phyloP scores from a whole-genome alignment of 2,329 filamentous ascomycete species.

The Fusarium luffae region DNA sequence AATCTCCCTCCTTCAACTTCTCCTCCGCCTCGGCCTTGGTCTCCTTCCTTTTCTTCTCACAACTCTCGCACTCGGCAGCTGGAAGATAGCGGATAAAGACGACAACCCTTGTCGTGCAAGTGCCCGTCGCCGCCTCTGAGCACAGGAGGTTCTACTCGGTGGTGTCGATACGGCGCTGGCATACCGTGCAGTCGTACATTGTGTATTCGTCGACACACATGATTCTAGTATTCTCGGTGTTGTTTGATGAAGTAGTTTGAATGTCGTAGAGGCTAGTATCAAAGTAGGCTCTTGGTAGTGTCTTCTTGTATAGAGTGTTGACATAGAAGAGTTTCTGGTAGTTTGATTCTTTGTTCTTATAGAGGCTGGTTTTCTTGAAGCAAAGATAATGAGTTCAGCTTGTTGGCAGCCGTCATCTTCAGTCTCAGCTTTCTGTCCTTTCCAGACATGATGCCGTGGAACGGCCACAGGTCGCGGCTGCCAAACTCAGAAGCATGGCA shows the following conservation, averaged over 20 bases:
- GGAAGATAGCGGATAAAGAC: constrained; percentile 21
- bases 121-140: background rate
- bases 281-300: background rate
- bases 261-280: background rate
- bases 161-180: constrained; percentile 20
- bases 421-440: background rate
- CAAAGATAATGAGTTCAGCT: background rate
- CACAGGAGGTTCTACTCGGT: constrained; percentile 17
- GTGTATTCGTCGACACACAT: constrained; percentile 23
- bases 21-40: constrained; percentile 1
- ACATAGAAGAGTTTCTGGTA: no score
- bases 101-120: constrained; percentile 6
- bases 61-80: constrained; percentile 24
- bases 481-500: background rate
- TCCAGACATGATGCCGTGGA: constrained; percentile 5
- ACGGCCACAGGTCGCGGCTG: background rate
- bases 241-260: background rate
- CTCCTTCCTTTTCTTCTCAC: constrained; percentile 19
- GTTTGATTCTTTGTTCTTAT: background rate
- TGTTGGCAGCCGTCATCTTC: background rate
- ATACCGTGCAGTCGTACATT: constrained; percentile 31
- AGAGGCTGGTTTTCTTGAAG: background rate
- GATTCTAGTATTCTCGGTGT: background rate
- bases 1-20: background rate
- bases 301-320: background rate